These are phyloP conservation scores for Bacidia gigantensis DNA, from an alignment of 495 filamentous ascomycete genomes.

Conservation along the genomic window DNA sequence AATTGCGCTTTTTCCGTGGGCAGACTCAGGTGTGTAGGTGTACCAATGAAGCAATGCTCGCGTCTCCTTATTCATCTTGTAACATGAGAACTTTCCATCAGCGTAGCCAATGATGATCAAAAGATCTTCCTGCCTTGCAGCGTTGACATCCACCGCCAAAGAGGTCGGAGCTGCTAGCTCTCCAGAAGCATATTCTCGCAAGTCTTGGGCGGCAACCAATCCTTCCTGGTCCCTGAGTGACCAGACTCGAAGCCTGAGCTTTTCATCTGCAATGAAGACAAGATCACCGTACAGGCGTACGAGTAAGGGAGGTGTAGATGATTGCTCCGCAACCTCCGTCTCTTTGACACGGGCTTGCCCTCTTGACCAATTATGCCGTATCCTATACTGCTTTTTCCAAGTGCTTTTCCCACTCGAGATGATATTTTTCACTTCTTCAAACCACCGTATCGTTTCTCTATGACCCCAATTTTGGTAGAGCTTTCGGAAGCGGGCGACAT, in stretches of 20 bases:
- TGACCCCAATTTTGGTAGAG: not conserved
- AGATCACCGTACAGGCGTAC: slow-evolving; percentile 61
- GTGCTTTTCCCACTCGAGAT: slow-evolving; percentile 39
- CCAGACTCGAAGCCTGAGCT: slow-evolving; percentile 65
- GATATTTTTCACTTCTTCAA: slow-evolving; percentile 53
- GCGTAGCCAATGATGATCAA: slow-evolving; percentile 60
- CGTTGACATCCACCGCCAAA: slow-evolving; percentile 44
- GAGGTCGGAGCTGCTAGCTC: slow-evolving; percentile 43
- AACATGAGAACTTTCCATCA: slow-evolving; percentile 61
- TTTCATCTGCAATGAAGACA: slow-evolving; percentile 62
- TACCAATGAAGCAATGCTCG: slow-evolving; percentile 35
- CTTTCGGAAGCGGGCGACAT: not conserved
- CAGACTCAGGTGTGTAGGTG: slow-evolving; percentile 37
- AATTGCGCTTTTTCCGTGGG: slow-evolving; percentile 42
- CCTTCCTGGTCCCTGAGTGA: slow-evolving; percentile 43
- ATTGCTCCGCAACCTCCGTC: slow-evolving; percentile 46
- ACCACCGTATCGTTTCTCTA: slow-evolving; percentile 36
- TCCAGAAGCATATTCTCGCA: slow-evolving; percentile 13
- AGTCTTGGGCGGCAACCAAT: slow-evolving; percentile 34
- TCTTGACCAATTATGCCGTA: slow-evolving; percentile 82
- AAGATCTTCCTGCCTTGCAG: slow-evolving; percentile 24
- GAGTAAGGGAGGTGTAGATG: slow-evolving; percentile 43
- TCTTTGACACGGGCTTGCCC: slow-evolving; percentile 72
- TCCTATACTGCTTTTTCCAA: slow-evolving; percentile 86
- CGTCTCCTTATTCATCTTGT: slow-evolving; percentile 37